These are phyloP conservation scores for Mesotaenium endlicherianum DNA, from an alignment of 139 green algal species.

Conservation along the genomic window DNA sequence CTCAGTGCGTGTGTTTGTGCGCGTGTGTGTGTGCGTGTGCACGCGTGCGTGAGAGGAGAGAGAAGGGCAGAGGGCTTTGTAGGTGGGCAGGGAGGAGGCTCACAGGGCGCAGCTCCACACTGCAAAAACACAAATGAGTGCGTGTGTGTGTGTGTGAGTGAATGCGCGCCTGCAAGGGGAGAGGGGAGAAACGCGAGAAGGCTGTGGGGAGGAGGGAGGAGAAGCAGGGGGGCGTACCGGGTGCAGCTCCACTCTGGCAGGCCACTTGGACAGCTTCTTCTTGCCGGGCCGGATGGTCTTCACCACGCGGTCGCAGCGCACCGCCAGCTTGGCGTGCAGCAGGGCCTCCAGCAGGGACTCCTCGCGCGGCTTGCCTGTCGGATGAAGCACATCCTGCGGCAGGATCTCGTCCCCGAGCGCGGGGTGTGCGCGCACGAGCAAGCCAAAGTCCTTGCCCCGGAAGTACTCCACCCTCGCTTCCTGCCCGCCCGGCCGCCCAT, in stretches of 20 bases:
- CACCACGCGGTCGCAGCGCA: constrained; percentile 46
- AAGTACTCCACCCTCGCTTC: constrained; percentile 54
- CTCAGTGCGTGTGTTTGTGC: too few relatives aligned
- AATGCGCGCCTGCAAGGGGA: too few relatives aligned
- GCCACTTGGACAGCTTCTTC: constrained; percentile 49
- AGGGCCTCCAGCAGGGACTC: constrained; percentile 19
- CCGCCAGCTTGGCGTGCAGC: constrained; percentile 26
- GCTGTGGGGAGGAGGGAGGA: too few relatives aligned
- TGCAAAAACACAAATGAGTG: too few relatives aligned
- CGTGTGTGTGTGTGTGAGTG: too few relatives aligned
- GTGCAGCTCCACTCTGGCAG: constrained; percentile 28
- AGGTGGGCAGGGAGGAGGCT: too few relatives aligned
- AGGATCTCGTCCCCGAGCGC: constrained; percentile 2
- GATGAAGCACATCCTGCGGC: not conserved
- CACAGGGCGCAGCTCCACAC: too few relatives aligned
- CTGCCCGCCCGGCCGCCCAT: not conserved
- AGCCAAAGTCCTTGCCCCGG: constrained; percentile 50
- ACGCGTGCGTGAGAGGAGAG: not conserved
- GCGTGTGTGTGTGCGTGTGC: too few relatives aligned
- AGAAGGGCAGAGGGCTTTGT: too few relatives aligned
- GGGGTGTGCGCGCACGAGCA: constrained; percentile 7
- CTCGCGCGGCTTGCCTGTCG: not conserved
- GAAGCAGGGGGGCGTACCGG: constrained; percentile 7
- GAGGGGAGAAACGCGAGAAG: too few relatives aligned
- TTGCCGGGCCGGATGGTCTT: constrained; percentile 41